These are phyloP conservation scores for Apiotrichum gamsii DNA, from an alignment of 1,284 basidiomycete species.

Conservation along the genomic window DNA sequence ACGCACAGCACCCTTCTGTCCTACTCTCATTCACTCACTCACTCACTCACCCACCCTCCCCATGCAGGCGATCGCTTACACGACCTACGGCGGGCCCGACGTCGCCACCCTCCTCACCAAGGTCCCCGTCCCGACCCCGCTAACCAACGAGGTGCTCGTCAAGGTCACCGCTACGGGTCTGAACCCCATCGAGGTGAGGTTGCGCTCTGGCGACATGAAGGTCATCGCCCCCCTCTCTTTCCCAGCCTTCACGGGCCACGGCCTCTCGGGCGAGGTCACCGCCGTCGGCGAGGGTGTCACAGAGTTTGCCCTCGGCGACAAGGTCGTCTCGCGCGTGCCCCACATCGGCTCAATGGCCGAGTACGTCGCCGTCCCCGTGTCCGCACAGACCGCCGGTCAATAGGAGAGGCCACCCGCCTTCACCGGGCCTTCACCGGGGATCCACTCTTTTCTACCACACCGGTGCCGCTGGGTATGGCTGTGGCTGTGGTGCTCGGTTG, in stretches of 20 bases:
- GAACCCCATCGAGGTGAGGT: slow-evolving; percentile 38
- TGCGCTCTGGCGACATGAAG: slow-evolving; percentile 13
- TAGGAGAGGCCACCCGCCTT: too few species aligned
- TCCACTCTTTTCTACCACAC: too few species aligned
- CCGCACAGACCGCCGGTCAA: too few species aligned
- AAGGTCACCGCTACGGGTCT: slow-evolving; percentile 7
- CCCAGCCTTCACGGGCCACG: slow-evolving; percentile 11
- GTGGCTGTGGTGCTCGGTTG: too few species aligned
- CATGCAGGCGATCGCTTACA: slow-evolving; percentile 19
- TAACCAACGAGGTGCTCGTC: slow-evolving; percentile 11
- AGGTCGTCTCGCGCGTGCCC: slow-evolving; percentile 50
- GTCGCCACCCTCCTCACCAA: slow-evolving; percentile 5
- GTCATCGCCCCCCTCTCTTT: slow-evolving; percentile 18
- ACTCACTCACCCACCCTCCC: slow-evolving; percentile 6
- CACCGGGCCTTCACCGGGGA: too few species aligned
- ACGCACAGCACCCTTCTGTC: too few species aligned
- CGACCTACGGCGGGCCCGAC: slow-evolving; percentile 16
- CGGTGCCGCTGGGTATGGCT: too few species aligned
- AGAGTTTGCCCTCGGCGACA: slow-evolving; percentile 44
- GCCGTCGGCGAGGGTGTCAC: slow-evolving; percentile 28
- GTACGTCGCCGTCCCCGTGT: slow-evolving; percentile 37
- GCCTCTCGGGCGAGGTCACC: slow-evolving; percentile 50
- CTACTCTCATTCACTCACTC: too few species aligned
- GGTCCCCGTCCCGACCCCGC: slow-evolving; percentile 8
- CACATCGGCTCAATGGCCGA: slow-evolving; percentile 46